phyloP scores from a whole-genome alignment of 441 rosid genomes.

The Erodium texanum region DNA sequence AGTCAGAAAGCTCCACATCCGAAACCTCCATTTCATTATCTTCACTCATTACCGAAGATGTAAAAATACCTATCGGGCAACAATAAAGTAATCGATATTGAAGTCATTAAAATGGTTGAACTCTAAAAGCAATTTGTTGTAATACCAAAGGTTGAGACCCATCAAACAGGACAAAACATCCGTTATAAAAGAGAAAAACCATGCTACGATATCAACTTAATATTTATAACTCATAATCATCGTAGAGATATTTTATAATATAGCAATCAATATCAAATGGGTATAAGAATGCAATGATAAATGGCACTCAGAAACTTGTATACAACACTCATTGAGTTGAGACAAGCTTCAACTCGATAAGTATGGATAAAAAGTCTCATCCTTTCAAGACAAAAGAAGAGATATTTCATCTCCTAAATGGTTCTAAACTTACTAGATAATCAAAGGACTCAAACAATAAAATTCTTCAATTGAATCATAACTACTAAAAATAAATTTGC shows the following conservation, averaged over 20 bases:
- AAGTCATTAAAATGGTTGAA: too few species aligned
- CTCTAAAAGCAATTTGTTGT: too few species aligned
- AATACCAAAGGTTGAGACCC: background rate
- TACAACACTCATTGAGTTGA: too few species aligned
- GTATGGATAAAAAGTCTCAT: too few species aligned
- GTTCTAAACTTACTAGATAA: too few species aligned
- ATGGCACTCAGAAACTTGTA: too few species aligned
- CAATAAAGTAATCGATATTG: background rate
- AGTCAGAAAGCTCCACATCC: conserved; percentile 31
- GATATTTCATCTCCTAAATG: too few species aligned
- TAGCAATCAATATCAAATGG: background rate
- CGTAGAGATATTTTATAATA: background rate
- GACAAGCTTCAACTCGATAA: too few species aligned
- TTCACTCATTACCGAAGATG: background rate
- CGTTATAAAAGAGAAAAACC: background rate
- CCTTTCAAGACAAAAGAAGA: too few species aligned
- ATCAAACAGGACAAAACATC: background rate
- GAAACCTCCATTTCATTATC: conserved; percentile 37
- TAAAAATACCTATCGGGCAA: background rate
- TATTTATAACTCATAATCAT: background rate
- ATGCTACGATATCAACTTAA: background rate
- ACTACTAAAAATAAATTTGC: background rate
- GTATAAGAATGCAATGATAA: background rate
- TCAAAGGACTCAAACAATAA: background rate
- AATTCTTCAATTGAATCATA: background rate